These are phyloP conservation scores for Phaffomyces antillensis DNA, from an alignment of 805 yeast species.

Conservation along the genomic window DNA sequence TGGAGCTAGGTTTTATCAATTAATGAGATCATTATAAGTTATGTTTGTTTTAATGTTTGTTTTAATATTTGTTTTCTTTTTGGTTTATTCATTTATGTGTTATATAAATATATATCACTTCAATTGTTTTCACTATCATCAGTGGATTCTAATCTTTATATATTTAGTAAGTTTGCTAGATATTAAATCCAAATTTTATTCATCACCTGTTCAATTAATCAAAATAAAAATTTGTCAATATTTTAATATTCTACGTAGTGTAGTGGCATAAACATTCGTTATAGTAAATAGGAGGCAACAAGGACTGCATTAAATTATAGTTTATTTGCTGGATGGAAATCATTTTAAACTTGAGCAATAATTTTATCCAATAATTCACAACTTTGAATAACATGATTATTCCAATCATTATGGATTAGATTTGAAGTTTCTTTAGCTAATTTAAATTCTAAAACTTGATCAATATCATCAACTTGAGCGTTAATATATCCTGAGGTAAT, in stretches of 20 bases:
- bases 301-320: too few relatives aligned
- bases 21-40: not conserved
- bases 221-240: too few relatives aligned
- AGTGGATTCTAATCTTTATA: too few relatives aligned
- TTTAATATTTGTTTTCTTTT: too few relatives aligned
- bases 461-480: constrained; percentile 21
- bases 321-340: too few relatives aligned
- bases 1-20: constrained; percentile 31
- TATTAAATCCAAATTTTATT: too few relatives aligned
- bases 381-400: constrained; percentile 17
- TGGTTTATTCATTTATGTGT: too few relatives aligned
- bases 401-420: constrained; percentile 14
- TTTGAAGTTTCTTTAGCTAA: not conserved
- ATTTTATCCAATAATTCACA: constrained; percentile 18
- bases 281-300: not conserved
- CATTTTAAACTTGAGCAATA: constrained; percentile 7
- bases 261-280: not conserved
- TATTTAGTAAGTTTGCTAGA: too few relatives aligned
- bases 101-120: not conserved
- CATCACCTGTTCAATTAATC: too few relatives aligned
- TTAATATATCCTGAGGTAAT: constrained; percentile 5
- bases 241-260: too few relatives aligned
- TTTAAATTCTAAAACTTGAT: constrained; percentile 12
- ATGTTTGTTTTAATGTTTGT: too few relatives aligned
- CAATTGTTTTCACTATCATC: not conserved